Base-by-base conservation (phyloP, 352 stramenopile species). In the Sclerospora graminicola region DNA sequence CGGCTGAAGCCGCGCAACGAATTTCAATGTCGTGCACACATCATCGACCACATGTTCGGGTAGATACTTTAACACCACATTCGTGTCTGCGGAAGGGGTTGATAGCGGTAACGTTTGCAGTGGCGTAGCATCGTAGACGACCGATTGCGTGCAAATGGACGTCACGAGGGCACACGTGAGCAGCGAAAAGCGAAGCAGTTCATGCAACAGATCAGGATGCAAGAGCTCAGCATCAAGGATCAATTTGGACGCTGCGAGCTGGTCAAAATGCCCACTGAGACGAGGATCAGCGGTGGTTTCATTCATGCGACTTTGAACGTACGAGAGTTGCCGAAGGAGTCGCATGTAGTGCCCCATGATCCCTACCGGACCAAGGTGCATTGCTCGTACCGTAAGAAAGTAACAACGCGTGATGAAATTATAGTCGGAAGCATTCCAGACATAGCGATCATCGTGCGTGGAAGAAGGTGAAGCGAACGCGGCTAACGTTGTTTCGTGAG, bases 341-440 rank as follows among this genome's bases (percentile, higher is more conserved):
- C 75, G 71, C 71, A 89, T 87, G 51, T 89, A 89, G 38, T 83
- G 69, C 5, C 74, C 69, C 16, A 93, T 85, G 33, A 78, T 81
- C 0, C 74, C 77, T 3, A 97, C 82, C 5, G 94, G 75, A 4
- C 90, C 94, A 0, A 98, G 71, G 47, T 97, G 89, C 31, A 98
- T 57, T 1, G 87, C 75, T 15, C 94, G 71, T 30, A 88, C 89
- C 9, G 86, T 95, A 32, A 96, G 78, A 56, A 98, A 99, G 57
- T 98, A 98, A 51, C 85, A 97, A 28, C 95, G 77, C 8, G 95
- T 96, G 59, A 98, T 96, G 57, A 99, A 98, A 51, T 91, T 95
- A 60, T 97, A 98, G 19, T 96, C 58, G 1, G 48, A 48, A 0
- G 49, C 35, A n/a, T 52, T 52, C 7, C 26, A 39, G 2, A 35